Base-by-base conservation (phyloP, 176 grass and related monocot species). In the Alloteropsis semialata region DNA sequence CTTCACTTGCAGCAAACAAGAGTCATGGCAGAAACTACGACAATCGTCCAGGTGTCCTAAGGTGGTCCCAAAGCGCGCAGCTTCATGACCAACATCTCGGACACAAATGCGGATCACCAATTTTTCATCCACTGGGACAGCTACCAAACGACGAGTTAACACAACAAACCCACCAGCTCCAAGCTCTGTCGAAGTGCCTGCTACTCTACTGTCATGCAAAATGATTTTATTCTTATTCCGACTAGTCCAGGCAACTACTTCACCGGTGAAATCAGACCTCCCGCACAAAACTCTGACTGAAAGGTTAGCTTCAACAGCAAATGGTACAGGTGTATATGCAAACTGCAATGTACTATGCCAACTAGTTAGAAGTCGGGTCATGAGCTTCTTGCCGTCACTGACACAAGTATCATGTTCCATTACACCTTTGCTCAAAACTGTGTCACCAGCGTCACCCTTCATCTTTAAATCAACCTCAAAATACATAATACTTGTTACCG, bases 381-480 rank as follows among this genome's bases (percentile, higher is more conserved):
- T 42, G 3, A 16, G 38, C 10, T 27, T n/a, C 6, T 0, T 17
- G n/a, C 15, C 18, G 9, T 42, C 0, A 8, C 25, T 7, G 25
- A 10, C 37, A 4, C 28, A 0, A 29, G 29, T 0, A 6, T 62
- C n/a, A 5, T 24, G 28, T 33, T 62, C 59, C 33, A 62, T 32
- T 0, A 62, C 59, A 28, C 74, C 53, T 60, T 60, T 76, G 37
- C 53, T 76, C 17, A 76, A 76, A 42, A 42, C 36, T 43, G 29
- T 36, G 0, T 50, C 46, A 10, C 57, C 44, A 1, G 44, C 9
- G 7, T 24, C 60, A 2, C 28, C 14, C 10, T 45, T 79, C 6
- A 66, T 18, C 44, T 66, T 79, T 5, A 79, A 24, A 24, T 79
- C 22, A 11, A 71, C 42, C 27, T 82, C 66, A 3, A 69, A 80